Base-by-base conservation (phyloP, 441 rosid species). In the Pelargonium hybrid region DNA sequence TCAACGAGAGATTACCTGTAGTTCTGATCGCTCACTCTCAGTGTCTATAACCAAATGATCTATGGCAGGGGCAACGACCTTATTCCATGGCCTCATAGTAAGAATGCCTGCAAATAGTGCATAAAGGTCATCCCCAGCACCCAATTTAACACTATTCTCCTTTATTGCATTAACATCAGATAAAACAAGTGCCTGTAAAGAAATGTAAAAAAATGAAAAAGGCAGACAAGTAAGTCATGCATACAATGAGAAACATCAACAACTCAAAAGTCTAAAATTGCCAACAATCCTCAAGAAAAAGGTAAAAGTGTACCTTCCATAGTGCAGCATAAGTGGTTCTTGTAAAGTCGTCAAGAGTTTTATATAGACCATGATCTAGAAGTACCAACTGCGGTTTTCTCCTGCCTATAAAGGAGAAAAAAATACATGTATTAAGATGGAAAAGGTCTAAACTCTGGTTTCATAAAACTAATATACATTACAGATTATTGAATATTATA, bases 11-110 rank as follows among this genome's bases (percentile, higher is more conserved):
- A 64, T 74, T 72, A 87, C 96, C 96, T 91, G 98, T 63, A 91
- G 74, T 81, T 93, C 98, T 11, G 96, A 86, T 9, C 80, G 80
- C 29, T 90, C 93, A 57, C 78, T 82, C n/a, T 82, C 86, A 37
- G 78, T 81, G 77, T 84, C 75, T 73, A 93, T 86, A 74, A 91
- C 97, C 81, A 93, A 81, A 83, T 93, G 98, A 77, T 91, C 97
- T 70, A 86, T 84, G 13, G 97, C 78, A 20, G 81, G 79, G 77
- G 91, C 88, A 43, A 88, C 73, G 70, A 93, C 96, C 84, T 87
- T 87, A 54, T 89, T 85, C 97, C 98, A 91, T n/a, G 98, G 96
- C 63, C 90, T 86, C 97, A 91, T 90, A 34, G 98, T 93, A 72
- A 93, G 90, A 75, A 93, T 81, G 65, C 96, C 97, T 0, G 96